Evolutionary conservation across 495 filamentous ascomycete genomes (phyloP), one percentile per base, ranked within the genome.

Genomic region (Aspergillus olivimuriae): DNA sequence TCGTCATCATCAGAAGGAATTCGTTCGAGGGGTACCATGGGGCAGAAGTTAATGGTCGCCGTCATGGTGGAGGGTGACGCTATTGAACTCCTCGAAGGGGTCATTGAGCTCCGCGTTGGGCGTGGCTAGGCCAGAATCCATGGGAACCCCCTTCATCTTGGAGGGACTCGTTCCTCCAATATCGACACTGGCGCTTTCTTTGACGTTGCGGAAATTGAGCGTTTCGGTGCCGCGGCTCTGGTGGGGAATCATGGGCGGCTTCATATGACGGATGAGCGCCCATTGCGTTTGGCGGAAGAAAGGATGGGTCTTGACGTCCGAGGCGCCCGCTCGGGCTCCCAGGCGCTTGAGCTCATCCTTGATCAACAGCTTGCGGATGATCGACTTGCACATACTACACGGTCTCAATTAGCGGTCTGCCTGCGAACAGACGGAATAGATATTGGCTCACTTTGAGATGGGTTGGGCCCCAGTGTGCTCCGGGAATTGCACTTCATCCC

Each of bases 61-160:
- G 43, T 97, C 92, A 70, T 98, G 92, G 65, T 95, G 90, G 44
- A 98, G 77, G 47, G 92, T 98, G 23, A 98, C 92, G 55, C 87
- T 94, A 65, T 98, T 98, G 62, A 98, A 98, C 60, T 97, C 94
- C 63, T 95, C 88, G 58, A 98, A 98, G 10, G 92, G 92, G 76
- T 98, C 92, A n/a, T 78, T 76, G 43, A 82, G 63, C 58, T 95
- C 90, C 26, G 74, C 85, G 26, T 83, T 88, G 8, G 92, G 89
- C 21, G 91, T 96, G 3, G 83, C 82, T 22, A 92, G 66, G 7
- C 87, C 88, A 17, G 82, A 87, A 53, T 94, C 87, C 50, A 95
- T 68, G 8, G 87, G 87, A 21, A 94, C 87, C 3, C 89, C 89
- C 54, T 83, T 84, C 56, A 78, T 63, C 51, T 66, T 74, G 50